Evolutionary conservation across 2,329 filamentous ascomycete species (phyloP).

Genomic region (Cryphonectria radicalis): DNA sequence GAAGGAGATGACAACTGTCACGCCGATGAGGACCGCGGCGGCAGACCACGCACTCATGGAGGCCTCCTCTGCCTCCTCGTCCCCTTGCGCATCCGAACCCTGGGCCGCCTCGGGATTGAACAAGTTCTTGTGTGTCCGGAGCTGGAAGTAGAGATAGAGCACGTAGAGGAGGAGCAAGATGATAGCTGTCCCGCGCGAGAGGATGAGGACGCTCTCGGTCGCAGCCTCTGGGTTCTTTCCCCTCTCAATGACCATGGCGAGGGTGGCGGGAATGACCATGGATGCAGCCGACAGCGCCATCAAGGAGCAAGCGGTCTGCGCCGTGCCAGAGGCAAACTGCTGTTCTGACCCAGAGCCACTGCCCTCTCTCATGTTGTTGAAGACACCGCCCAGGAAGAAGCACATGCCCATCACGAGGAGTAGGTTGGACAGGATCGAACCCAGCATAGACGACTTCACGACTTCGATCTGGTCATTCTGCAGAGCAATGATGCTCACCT

Average conservation of each 20-base stretch:
- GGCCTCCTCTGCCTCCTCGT: conserved; percentile 49
- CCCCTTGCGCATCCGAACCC: conserved; percentile 40
- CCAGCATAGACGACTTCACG: conserved; percentile 97
- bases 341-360: conserved; percentile 68
- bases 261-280: conserved; percentile 75
- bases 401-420: conserved; percentile 84
- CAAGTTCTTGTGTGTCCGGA: conserved; percentile 72
- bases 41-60: conserved; percentile 68
- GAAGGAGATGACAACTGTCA: conserved; percentile 71
- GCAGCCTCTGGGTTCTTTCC: conserved; percentile 46
- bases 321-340: conserved; percentile 74
- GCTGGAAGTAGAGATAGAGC: conserved; percentile 78
- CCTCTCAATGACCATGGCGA: conserved; percentile 26
- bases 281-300: conserved; percentile 79
- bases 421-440: conserved; percentile 92
- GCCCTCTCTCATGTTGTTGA: conserved; percentile 61
- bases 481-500: conserved; percentile 93
- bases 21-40: conserved; percentile 66
- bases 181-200: conserved; percentile 77
- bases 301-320: conserved; percentile 75
- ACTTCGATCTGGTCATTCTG: conserved; percentile 86
- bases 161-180: conserved; percentile 77
- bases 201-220: conserved; percentile 62
- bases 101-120: conserved; percentile 61
- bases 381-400: conserved; percentile 75